phyloP scores from a whole-genome alignment of 768 basidiomycete species.

The Panaeolus cyanescens region DNA sequence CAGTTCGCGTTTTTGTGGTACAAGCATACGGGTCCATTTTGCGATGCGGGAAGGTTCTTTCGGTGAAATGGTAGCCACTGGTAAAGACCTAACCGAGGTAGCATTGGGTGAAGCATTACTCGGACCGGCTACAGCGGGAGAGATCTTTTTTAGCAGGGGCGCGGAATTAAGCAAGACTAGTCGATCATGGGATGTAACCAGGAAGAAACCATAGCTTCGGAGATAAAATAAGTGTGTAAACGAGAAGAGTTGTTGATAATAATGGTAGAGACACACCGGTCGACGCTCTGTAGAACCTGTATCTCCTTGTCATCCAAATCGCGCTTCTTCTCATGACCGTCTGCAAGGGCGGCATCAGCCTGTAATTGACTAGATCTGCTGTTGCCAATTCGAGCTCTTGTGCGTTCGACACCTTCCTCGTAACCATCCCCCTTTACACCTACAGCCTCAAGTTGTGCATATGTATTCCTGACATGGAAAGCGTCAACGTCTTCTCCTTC shows the following conservation, averaged over 20 bases:
- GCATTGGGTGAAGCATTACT: slow-evolving; percentile 47
- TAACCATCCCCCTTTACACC: slow-evolving; percentile 97
- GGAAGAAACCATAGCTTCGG: slow-evolving; percentile 89
- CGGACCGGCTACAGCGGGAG: slow-evolving; percentile 45
- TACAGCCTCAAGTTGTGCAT: slow-evolving; percentile 83
- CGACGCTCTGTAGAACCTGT: slow-evolving; percentile 72
- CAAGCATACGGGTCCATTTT: slow-evolving; percentile 95
- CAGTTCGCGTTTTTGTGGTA: slow-evolving; percentile 62
- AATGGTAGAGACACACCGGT: slow-evolving; percentile 62
- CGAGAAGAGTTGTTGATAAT: slow-evolving; percentile 5
- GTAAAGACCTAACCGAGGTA: slow-evolving; percentile 38
- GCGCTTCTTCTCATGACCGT: slow-evolving; percentile 60
- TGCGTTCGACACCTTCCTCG: slow-evolving; percentile 93
- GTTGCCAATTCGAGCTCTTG: slow-evolving; percentile 55
- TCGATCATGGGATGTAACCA: slow-evolving; percentile 79
- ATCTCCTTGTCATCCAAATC: slow-evolving; percentile 77
- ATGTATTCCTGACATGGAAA: slow-evolving; percentile 82
- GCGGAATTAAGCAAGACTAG: slow-evolving; percentile 68
- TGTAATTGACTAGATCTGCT: slow-evolving; percentile 46
- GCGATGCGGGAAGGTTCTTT: slow-evolving; percentile 79
- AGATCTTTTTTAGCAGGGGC: slow-evolving; percentile 62
- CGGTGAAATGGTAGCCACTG: slow-evolving; percentile 45
- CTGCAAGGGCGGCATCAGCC: slow-evolving; percentile 55
- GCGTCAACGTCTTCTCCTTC: slow-evolving; percentile 83
- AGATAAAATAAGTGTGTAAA: slow-evolving; percentile 9